phyloP scores from a whole-genome alignment of 208 protist genomes.

The Acanthamoeba triangularis region DNA sequence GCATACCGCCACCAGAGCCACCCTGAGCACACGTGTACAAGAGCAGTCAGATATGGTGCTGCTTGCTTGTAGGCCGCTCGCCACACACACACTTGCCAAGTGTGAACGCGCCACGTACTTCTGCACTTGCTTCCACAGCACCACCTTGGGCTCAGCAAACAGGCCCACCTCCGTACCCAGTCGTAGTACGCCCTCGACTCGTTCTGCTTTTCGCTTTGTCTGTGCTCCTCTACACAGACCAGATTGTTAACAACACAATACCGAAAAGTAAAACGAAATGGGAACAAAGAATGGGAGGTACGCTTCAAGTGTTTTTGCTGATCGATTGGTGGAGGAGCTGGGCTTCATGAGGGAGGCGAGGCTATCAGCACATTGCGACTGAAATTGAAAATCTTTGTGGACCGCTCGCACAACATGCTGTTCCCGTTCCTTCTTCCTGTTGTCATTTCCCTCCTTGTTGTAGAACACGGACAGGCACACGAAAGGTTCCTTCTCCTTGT shows the following conservation, averaged over 20 bases:
- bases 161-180: neutral
- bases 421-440: neutral
- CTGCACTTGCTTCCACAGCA: constrained; percentile 46
- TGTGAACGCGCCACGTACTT: neutral
- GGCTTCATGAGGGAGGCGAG: constrained; percentile 28
- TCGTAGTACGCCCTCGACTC: neutral
- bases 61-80: neutral
- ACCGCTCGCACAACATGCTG: neutral
- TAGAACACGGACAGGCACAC: constrained; percentile 34
- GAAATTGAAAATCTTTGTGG: constrained; percentile 17
- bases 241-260: too few relatives aligned
- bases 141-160: constrained; percentile 44
- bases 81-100: neutral
- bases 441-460: constrained; percentile 26
- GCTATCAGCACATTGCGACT: neutral
- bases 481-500: constrained; percentile 34
- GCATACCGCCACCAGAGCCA: constrained; percentile 14
- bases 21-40: neutral
- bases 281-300: neutral
- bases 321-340: neutral
- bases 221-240: neutral
- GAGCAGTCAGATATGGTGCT: neutral
- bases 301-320: constrained; percentile 11
- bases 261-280: neutral
- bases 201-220: neutral